Evolutionary conservation across 208 protist species (phyloP).

Genomic region (Naegleria lovaniensis): DNA sequence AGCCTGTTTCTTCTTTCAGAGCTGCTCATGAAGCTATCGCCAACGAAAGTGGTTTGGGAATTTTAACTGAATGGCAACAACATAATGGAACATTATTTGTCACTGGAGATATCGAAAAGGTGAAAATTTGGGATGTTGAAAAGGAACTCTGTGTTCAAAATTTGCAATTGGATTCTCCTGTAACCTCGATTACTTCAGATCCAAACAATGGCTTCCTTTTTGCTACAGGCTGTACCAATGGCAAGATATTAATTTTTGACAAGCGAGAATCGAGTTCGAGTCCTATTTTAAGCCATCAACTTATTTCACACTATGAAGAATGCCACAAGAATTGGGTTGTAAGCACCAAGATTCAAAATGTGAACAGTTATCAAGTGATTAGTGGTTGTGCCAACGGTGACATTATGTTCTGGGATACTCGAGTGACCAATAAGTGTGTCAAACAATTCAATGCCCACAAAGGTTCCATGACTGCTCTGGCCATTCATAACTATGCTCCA

Average conservation of each 20-base stretch:
- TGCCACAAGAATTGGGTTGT: conserved; percentile 1
- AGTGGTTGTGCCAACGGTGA: not conserved
- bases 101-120: not conserved
- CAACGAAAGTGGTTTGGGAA: not conserved
- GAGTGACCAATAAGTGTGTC: not conserved
- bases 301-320: not conserved
- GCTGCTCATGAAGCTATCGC: not conserved
- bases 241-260: conserved; percentile 7
- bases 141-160: conserved; percentile 1
- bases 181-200: not conserved
- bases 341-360: conserved; percentile 13
- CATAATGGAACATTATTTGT: not conserved
- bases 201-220: not conserved
- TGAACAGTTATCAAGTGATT: not conserved
- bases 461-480: not conserved
- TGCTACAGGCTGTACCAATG: conserved; percentile 15
- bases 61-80: conserved; percentile 30
- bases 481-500: conserved; percentile 30
- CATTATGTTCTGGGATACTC: conserved; percentile 26
- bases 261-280: not conserved
- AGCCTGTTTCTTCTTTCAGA: conserved; percentile 3
- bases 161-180: not conserved
- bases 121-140: conserved; percentile 28
- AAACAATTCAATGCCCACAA: not conserved
- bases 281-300: not conserved